Evolutionary conservation across 495 filamentous ascomycete species (phyloP), one percentile per base, ranked within the genome.

Genomic region (Bombardia bombarda): DNA sequence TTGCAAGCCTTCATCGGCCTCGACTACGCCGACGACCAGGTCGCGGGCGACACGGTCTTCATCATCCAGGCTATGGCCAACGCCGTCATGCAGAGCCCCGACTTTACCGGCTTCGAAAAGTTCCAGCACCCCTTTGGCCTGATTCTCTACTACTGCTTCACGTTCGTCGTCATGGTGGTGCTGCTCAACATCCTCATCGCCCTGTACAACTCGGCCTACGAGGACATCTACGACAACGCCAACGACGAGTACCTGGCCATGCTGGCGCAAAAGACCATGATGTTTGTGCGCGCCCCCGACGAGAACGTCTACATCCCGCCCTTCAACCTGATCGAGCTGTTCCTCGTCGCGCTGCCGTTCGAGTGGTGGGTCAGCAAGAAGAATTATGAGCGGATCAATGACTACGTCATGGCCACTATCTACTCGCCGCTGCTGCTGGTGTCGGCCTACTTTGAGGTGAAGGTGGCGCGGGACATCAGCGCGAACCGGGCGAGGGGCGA

Each of bases 221-320:
- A 88, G 46, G 89, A 95, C 62, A 95, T 98, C 50, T 95, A 90
- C 40, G 84, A 83, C 32, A 95, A 97, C 56, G 87, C 93, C 14
- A 81, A 81, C 40, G 93, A 97, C 56, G 92, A 98, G 62, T 98
- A 87, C 62, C 83, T 98, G 63, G 88, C 88, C 0, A 78, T 94
- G 17, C 87, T 87, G 52, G 72, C 87, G 2, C 86, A 90, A 47
- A 94, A 95, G 58, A 95, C 90, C 1, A 86, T 96, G 70, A 84
- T 89, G 52, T 98, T 95, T 52, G 86, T 97, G 7, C 87, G 93
- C 16, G 93, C 92, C 0, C 92, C 92, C 0, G 92, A 97, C 52
- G 93, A 97, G 62, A 96, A 98, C 51, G 92, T 98, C 34, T 98
- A 90, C 63, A 93, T 98, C 43, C 80, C 92, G 4, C 87, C 92